Percentiles rank a stretch among this genome's conserved stretches.
phyloP scores from a whole-genome alignment of 1,139 yeast species.

The Zygosaccharomyces sapae region DNA sequence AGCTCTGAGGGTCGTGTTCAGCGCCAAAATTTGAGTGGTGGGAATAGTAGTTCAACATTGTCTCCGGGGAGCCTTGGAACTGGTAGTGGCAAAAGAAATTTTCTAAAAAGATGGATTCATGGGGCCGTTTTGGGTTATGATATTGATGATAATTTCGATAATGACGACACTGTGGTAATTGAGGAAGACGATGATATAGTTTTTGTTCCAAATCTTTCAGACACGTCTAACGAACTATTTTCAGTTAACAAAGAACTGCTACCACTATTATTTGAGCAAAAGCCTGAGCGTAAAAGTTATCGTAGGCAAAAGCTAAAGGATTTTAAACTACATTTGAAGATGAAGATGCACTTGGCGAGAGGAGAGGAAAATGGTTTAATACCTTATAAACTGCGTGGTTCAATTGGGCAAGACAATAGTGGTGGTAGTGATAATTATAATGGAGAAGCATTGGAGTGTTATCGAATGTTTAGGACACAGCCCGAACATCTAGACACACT shows the following conservation, averaged over 20 bases:
- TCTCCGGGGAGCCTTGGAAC: background rate
- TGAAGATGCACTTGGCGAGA: slow-evolving; percentile 7
- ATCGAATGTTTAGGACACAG: slow-evolving; percentile 16
- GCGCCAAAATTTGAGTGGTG: background rate
- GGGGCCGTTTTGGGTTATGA: slow-evolving; percentile 11
- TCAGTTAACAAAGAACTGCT: slow-evolving; percentile 1
- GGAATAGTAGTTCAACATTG: background rate
- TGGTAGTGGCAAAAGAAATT: slow-evolving; percentile 11
- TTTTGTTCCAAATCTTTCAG: slow-evolving; percentile 12
- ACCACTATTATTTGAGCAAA: slow-evolving; percentile 2
- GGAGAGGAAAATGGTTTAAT: background rate
- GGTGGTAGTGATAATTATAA: background rate
- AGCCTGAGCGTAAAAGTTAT: slow-evolving; percentile 4
- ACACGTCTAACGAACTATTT: background rate
- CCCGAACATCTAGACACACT: slow-evolving; percentile 18
- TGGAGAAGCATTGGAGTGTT: slow-evolving; percentile 15
- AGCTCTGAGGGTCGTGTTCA: background rate
- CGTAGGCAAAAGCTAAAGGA: slow-evolving; percentile 12
- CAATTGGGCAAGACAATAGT: background rate
- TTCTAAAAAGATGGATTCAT: slow-evolving; percentile 16
- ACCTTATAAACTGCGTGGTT: background rate
- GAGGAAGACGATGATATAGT: slow-evolving; percentile 11
- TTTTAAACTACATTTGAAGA: slow-evolving; percentile 8
- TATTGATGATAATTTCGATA: slow-evolving; percentile 8
- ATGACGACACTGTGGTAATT: slow-evolving; percentile 12